Evolutionary conservation across 2,329 filamentous ascomycete species (phyloP).

Genomic region (Corynespora cassiicola): DNA sequence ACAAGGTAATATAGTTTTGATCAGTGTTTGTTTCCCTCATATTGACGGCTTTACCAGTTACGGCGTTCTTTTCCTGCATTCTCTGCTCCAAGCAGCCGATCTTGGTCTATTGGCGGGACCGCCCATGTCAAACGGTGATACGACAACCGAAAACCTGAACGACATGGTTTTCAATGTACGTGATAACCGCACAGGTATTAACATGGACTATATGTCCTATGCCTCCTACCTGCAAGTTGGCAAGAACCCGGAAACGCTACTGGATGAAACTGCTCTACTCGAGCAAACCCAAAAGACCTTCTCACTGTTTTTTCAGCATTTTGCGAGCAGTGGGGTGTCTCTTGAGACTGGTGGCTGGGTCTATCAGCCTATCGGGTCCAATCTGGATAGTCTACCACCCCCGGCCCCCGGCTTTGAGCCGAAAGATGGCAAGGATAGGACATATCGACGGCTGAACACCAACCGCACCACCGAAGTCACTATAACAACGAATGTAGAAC

Average conservation of each 20-base stretch:
- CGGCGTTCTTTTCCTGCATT: constrained; percentile 16
- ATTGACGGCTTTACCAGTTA: constrained; percentile 9
- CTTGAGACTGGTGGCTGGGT: constrained; percentile 22
- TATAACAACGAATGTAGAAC: constrained; percentile 8
- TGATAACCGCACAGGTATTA: constrained; percentile 21
- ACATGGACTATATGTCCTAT: constrained; percentile 37
- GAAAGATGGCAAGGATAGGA: constrained; percentile 1
- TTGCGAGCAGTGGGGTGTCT: constrained; percentile 23
- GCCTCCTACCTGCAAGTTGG: constrained; percentile 23
- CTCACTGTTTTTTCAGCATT: constrained; percentile 41
- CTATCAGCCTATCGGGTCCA: constrained; percentile 23
- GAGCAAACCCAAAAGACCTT: constrained; percentile 25
- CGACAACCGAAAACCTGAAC: too few species aligned
- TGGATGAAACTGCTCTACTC: constrained; percentile 17
- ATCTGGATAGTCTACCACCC: too few species aligned
- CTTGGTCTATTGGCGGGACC: too few species aligned
- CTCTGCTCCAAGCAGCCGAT: constrained; percentile 13
- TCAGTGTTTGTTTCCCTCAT: not conserved
- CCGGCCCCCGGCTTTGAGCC: not conserved
- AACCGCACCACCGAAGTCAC: constrained; percentile 5
- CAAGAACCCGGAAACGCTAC: constrained; percentile 23
- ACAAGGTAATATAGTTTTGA: constrained; percentile 7
- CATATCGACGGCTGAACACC: constrained; percentile 10
- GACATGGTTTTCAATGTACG: constrained; percentile 32
- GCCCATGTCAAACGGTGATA: too few species aligned